A percentile compares a stretch with the other conserved stretches of the same genome.
phyloP scores from a whole-genome alignment of 2,329 filamentous ascomycete genomes.

The Colletotrichum plurivorum region DNA sequence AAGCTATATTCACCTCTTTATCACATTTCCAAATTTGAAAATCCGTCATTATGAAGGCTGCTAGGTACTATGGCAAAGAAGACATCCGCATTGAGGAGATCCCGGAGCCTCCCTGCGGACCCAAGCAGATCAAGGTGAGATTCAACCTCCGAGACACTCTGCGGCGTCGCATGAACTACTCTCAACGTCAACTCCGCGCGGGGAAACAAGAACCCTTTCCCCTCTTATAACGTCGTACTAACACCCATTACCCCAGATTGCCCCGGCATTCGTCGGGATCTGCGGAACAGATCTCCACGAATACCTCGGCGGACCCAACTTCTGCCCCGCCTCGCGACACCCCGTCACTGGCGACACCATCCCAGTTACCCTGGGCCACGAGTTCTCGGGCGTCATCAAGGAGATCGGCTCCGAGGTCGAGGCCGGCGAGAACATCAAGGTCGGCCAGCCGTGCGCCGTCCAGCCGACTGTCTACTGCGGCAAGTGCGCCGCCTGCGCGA shows the following conservation, averaged over 20 bases:
- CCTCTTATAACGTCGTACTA: not conserved
- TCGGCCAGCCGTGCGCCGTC: constrained; percentile 69
- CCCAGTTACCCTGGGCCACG: constrained; percentile 73
- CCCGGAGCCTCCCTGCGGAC: constrained; percentile 59
- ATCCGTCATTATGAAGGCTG: constrained; percentile 61
- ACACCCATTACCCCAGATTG: constrained; percentile 40
- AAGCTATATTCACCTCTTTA: not conserved
- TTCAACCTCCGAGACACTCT: not conserved
- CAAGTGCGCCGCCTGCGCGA: constrained; percentile 66
- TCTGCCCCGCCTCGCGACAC: constrained; percentile 60
- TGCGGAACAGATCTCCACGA: constrained; percentile 53
- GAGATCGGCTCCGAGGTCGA: constrained; percentile 55
- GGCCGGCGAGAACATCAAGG: constrained; percentile 50
- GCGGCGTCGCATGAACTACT: not conserved
- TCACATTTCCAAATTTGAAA: not conserved
- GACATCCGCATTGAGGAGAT: constrained; percentile 69
- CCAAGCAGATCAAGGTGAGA: constrained; percentile 61
- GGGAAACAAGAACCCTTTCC: not conserved
- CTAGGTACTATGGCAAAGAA: constrained; percentile 67
- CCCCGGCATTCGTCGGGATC: constrained; percentile 51
- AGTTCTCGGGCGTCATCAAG: constrained; percentile 72
- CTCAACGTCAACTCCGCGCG: constrained; percentile 6
- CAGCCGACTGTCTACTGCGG: constrained; percentile 71
- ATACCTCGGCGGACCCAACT: constrained; percentile 48
- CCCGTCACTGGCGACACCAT: constrained; percentile 68